Base-by-base conservation (phyloP, 108 stramenopile genomes). In the Bacterosira constricta region DNA sequence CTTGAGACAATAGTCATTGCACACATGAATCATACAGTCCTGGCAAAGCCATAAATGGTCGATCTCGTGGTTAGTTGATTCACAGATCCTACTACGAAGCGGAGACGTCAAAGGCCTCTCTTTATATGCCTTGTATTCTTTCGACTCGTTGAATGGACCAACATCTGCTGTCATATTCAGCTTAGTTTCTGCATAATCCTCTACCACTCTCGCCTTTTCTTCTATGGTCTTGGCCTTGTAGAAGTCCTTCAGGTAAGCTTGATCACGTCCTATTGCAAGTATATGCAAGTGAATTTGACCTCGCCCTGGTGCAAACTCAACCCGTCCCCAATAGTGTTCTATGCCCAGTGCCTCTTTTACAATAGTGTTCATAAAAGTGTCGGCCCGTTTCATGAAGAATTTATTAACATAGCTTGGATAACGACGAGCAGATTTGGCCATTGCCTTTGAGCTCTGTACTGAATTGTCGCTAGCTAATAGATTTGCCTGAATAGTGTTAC, bases 261-360 rank as follows among this genome's bases (percentile, higher is more conserved):
- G 29, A 32, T 72, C 18, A 3, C 18, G 17, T 4, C 30, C 53
- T 20, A 73, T 73, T 7, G 32, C 72, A 11, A 73, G 30, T 11
- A 73, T 29, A 23, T 73, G 65, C 4, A 66, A 7, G 21, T 73
- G 72, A 31, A 73, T 66, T 66, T 73, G 66, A 1, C 66, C 66
- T 2, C 66, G 3, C 1, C 55, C 53, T 2, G 53, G 53, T 1
- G 66, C 66, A 30, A 73, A 73, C 30, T 73, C 72, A 0, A 73
- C 36, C 2, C 72, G 26, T 5, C 32, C 63, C 63, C 63, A 66
- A 31, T 66, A 73, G 26, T 66, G 30, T 26, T 66, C 17, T 10
- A 73, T 56, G 36, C 45, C 65, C 23, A 73, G 3, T 0, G 30
- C 64, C 12, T 54, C 34, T 23, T 66, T 73, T 7, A 27, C 37